Base-by-base conservation (phyloP, 176 grass and related monocot genomes). In the Eremochloa ophiuroides region DNA sequence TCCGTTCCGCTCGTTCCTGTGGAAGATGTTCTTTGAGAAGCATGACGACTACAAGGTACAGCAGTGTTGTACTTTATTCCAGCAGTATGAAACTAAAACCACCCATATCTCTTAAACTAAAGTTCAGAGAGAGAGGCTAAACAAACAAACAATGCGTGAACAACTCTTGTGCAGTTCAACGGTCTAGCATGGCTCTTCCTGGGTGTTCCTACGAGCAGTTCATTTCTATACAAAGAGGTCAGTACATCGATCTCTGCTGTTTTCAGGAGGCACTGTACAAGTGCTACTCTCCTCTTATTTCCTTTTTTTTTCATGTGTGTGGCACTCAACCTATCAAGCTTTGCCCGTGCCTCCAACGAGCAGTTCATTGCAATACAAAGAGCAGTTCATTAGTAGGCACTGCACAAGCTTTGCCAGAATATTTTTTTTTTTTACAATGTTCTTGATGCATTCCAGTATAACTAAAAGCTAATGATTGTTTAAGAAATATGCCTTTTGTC, bases 21-120 rank as follows among this genome's bases (percentile, higher is more conserved):
- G 92, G 95, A 98, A 98, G 29, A 98, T 98, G 95, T 98, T 98
- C 88, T 98, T 95, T 3, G 95, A 98, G 86, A 88, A 98, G 82
- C 71, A 95, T 13, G 82, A 95, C 1, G 84, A 95, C 76, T 98
- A 98, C 82, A 82, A 95, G 95, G 95, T 98, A 70, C 18, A 79
- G 59, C 42, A 13, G n/a, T 76, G 4, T 23, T 65, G 18, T 56
- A n/a, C 51, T 11, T 46, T 74, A 34, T 63, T 34, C 8, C 8
- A 4, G 10, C 20, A 75, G 73, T 76, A 20, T 33, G 48, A 46
- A 7, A 39, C 17, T 64, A 1, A 56, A n/a, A 56, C 51, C 51
- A 56, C 51, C 51, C 51, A 56, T 56, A 23, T 56, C 51, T 74
- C 55, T 37, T 6, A 16, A 48, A 47, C 3, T 80, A 29, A 42